phyloP scores from a whole-genome alignment of 2,329 filamentous ascomycete species.

The Curvularia verruculosa region DNA sequence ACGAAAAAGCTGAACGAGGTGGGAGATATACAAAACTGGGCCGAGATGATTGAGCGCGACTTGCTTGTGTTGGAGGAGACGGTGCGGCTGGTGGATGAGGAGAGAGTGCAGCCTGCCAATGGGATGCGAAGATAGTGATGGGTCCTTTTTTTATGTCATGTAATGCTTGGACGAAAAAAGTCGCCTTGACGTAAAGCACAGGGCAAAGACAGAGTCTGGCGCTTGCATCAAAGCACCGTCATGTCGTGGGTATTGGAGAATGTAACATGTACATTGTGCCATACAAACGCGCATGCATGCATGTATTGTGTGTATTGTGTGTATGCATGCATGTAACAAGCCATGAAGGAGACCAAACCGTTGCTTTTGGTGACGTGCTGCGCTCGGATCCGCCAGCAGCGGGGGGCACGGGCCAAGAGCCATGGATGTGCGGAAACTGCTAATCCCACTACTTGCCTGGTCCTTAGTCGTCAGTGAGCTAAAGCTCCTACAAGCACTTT shows the following conservation, averaged over 20 bases:
- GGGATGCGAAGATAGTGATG: constrained; percentile 32
- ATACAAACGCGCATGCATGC: neutral
- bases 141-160: neutral
- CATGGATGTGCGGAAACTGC: constrained; percentile 30
- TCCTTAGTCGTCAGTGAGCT: constrained; percentile 17
- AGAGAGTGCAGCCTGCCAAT: constrained; percentile 35
- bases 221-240: neutral
- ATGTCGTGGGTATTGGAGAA: neutral
- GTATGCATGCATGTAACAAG: neutral
- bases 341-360: constrained; percentile 4
- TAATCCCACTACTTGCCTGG: constrained; percentile 4
- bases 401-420: constrained; percentile 13
- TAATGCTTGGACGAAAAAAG: too few species aligned
- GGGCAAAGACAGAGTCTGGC: neutral
- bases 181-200: neutral
- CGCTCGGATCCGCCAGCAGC: constrained; percentile 12
- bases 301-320: neutral
- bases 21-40: constrained; percentile 85
- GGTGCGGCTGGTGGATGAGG: constrained; percentile 43
- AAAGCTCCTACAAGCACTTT: constrained; percentile 26
- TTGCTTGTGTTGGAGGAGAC: constrained; percentile 51
- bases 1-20: constrained; percentile 74
- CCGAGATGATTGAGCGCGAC: constrained; percentile 71
- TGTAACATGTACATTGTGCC: neutral
- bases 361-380: constrained; percentile 21